Evolutionary conservation across 2,329 filamentous ascomycete species (phyloP), one percentile per base, ranked within the genome.

Genomic region (Fusarium citri): DNA sequence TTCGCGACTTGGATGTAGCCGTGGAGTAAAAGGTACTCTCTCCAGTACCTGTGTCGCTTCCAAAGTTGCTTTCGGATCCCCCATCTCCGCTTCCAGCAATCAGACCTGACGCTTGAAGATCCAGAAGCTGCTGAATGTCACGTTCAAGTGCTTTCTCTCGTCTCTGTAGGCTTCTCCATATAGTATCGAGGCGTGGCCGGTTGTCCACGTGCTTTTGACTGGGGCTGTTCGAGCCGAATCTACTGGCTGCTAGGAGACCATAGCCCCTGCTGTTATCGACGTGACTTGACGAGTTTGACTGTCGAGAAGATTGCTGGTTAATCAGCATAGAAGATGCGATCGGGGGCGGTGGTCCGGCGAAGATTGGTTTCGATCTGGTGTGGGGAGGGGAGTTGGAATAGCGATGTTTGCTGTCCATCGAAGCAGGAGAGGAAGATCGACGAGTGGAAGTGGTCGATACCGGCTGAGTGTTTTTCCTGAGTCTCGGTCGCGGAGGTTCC

Each of bases 321-420:
- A 69, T 71, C 4, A 83, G 56, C 22, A 83, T 61, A 5, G 80
- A 77, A 0, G 85, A 86, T 8, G 83, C 80, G 59, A 87, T 87
- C 6, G 85, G 85, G 1, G 85, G 84, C 1, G 85, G 85, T 1
- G 85, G 85, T 2, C 84, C 84, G 4, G 78, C 73, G 59, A 87
- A 87, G 46, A 86, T 78, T 5, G 77, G 64, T 15, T 74, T 79
- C 11, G 70, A 70, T 50, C 74, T 79, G 23, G 64, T 66, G 55
- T 78, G 79, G 8, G 79, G 78, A 12, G 77, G 68, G 3, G 81
- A 80, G 15, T 71, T 76, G 9, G 68, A 66, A 28, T 74, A 76
- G 66, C 74, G 80, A 50, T 66, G 70, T 50, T 72, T 75, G 47
- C 71, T 71, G 28, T 76, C 71, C 49, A 54, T 65, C 1, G 66